Evolutionary conservation across 2,329 filamentous ascomycete species (phyloP).

Genomic region (Xylariaceae sp.): DNA sequence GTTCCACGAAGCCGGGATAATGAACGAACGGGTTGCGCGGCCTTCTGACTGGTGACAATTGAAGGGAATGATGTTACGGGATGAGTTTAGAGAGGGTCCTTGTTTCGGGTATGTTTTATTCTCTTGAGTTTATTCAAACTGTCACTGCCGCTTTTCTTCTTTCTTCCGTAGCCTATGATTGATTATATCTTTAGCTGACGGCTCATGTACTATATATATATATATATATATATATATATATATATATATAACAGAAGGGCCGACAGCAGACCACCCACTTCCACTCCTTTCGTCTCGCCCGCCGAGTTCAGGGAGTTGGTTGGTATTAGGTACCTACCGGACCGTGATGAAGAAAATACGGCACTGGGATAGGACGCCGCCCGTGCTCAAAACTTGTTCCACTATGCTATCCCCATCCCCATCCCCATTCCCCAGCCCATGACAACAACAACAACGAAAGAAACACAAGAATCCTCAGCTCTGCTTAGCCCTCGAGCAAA

Average conservation of each 20-base stretch:
- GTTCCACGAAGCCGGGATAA: neutral
- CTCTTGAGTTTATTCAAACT: no score
- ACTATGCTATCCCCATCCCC: no score
- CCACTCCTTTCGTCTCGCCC: neutral
- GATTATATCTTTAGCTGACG: no score
- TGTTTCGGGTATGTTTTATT: slow-evolving; percentile 7
- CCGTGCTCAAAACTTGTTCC: slow-evolving; percentile 6
- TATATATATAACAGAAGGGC: no score
- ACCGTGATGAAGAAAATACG: neutral
- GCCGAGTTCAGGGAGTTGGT: no score
- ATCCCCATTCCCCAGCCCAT: no score
- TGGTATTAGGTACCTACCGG: neutral
- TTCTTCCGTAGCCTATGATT: neutral
- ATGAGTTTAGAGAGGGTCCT: slow-evolving; percentile 5
- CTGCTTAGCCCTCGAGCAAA: neutral
- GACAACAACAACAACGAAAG: no score
- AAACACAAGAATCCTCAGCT: no score
- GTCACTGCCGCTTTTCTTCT: neutral
- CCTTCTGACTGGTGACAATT: slow-evolving; percentile 5
- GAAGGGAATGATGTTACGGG: slow-evolving; percentile 5
- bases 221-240: no score
- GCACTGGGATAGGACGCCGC: neutral
- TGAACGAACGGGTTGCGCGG: neutral
- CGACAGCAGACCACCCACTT: neutral
- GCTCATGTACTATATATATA: no score